Base-by-base conservation (phyloP, 495 filamentous ascomycete genomes). In the Talaromyces thailandensis region DNA sequence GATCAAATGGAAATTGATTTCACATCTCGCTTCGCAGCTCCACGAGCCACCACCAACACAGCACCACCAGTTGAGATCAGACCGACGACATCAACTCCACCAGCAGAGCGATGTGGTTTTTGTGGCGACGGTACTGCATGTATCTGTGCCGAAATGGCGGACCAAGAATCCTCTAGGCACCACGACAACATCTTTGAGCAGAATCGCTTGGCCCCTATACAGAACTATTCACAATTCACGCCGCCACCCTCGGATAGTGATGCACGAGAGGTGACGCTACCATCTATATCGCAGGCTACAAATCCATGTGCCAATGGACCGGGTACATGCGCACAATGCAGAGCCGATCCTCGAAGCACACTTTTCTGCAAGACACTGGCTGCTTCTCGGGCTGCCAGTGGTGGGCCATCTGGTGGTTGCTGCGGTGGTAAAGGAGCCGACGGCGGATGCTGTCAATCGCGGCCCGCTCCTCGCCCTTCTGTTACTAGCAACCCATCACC, bases 331-430 rank as follows among this genome's bases (percentile, higher is more conserved):
- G 81, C 84, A 4, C 88, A 93, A 71, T 96, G 91, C 69, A 82
- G 85, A 32, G 79, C 83, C 6, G 88, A 94, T 70, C 88, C 91
- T 1, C 84, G 84, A 64, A 89, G 91, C 25, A 90, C 87, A 14
- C 82, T 93, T 63, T 96, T 96, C 79, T 96, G 91, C 75, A 89
- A 90, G 66, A 89, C 86, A 35, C 82, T 95, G 21, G 90, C 90
- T 62, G 88, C 88, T 64, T 84, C 78, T 60, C 78, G 79, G 58
- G 71, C 74, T 63, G 78, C 73, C 73, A 40, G 35, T 16, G 83
- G 69, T 69, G 78, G 65, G 70, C 75, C 69, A 64, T 64, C 70
- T 63, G 65, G 72, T 68, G 81, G 70, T 60, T 76, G 79, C 45
- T 85, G 83, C 68, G 79, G 81, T 23, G 61, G 55, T 40, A 76